Conservation (phyloP, 176 grass and related monocot genomes). For the Eragrostis curvula region DNA sequence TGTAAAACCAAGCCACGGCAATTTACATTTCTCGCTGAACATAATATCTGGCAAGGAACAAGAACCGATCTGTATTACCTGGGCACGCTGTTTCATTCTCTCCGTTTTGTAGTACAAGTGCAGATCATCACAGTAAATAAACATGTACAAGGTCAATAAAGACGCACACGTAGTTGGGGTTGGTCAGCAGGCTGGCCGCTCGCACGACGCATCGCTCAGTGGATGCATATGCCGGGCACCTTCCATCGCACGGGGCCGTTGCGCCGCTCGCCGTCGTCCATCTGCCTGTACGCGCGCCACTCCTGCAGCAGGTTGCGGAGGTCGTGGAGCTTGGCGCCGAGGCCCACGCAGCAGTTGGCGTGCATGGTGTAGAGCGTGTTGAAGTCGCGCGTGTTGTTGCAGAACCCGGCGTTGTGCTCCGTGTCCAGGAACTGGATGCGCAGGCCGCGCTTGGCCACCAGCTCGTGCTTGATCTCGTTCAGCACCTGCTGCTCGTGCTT, state of each 20-base stretch:
- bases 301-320: slow-evolving; percentile 57
- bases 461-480: slow-evolving; percentile 65
- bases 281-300: slow-evolving; percentile 54
- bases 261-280: slow-evolving; percentile 17
- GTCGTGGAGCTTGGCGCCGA: slow-evolving; percentile 63
- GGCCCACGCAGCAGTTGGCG: slow-evolving; percentile 71
- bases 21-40: no score
- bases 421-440: slow-evolving; percentile 80
- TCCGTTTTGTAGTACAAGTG: background rate
- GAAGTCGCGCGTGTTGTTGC: slow-evolving; percentile 70
- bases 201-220: slow-evolving; percentile 17
- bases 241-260: slow-evolving; percentile 57
- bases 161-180: no score
- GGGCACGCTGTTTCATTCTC: background rate
- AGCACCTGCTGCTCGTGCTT: slow-evolving; percentile 80
- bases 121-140: background rate
- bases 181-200: background rate
- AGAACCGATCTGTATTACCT: no score
- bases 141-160: background rate
- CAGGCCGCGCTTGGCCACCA: slow-evolving; percentile 40
- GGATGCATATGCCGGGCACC: slow-evolving; percentile 82
- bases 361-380: slow-evolving; percentile 81
- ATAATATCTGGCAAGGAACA: no score
- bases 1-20: no score
- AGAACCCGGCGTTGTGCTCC: slow-evolving; percentile 66